phyloP scores from a whole-genome alignment of 768 basidiomycete genomes.

The Albatrellus ellisii region DNA sequence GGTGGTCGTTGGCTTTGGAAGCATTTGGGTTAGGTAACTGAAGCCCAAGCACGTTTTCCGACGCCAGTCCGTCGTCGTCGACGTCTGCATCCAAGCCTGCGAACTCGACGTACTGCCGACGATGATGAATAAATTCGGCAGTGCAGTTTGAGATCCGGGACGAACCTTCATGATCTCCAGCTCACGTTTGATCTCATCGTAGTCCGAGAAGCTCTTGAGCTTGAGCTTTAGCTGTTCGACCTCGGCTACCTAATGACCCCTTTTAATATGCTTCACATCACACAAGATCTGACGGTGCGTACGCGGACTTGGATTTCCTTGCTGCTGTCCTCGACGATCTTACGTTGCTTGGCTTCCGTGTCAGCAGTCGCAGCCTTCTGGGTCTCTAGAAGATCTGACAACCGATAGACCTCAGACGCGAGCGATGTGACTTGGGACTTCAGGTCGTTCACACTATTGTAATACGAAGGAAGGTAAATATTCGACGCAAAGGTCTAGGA shows the following conservation, averaged over 20 bases:
- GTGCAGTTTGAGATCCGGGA: neutral
- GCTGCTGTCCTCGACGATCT: constrained; percentile 44
- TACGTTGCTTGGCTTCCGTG: constrained; percentile 32
- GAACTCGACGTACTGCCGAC: constrained; percentile 83
- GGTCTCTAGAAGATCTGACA: constrained; percentile 51
- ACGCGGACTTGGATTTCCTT: constrained; percentile 50
- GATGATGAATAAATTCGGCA: neutral
- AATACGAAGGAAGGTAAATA: neutral
- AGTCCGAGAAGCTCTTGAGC: constrained; percentile 67
- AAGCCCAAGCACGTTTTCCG: constrained; percentile 32
- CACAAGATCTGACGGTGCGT: neutral
- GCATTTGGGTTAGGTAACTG: constrained; percentile 85
- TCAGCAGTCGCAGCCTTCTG: constrained; percentile 41
- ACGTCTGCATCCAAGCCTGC: constrained; percentile 74
- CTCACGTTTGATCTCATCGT: constrained; percentile 97
- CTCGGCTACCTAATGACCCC: constrained; percentile 36
- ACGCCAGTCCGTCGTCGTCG: constrained; percentile 29
- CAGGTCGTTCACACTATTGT: constrained; percentile 48
- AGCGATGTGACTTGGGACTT: constrained; percentile 63
- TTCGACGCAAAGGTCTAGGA: neutral
- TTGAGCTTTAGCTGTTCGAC: constrained; percentile 54
- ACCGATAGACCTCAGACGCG: constrained; percentile 60
- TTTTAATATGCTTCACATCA: neutral
- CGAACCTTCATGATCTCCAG: constrained; percentile 95
- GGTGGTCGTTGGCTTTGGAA: constrained; percentile 62